Percentiles rank a stretch among this genome's conserved stretches.
Evolutionary conservation across 2,329 filamentous ascomycete genomes (phyloP).

Genomic region (Fusarium sp.): DNA sequence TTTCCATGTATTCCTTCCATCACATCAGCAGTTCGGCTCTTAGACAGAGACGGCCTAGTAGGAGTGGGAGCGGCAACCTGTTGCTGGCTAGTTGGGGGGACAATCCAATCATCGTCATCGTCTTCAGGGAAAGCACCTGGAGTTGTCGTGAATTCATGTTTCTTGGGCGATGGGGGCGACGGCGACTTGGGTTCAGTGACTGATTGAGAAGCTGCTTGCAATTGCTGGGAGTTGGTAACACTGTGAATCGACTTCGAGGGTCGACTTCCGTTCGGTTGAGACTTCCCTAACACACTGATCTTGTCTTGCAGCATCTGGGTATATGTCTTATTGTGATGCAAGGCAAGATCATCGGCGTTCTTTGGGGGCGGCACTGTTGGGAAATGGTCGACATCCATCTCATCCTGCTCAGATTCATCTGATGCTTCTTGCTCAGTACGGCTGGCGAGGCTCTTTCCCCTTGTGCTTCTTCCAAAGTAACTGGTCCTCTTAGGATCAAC

Average conservation of each 20-base stretch:
- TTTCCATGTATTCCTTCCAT: constrained; percentile 69
- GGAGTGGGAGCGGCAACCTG: constrained; percentile 47
- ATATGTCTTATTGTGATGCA: constrained; percentile 84
- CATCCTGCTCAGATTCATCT: constrained; percentile 63
- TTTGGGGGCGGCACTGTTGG: constrained; percentile 53
- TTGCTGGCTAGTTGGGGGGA: constrained; percentile 59
- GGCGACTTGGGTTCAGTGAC: constrained; percentile 48
- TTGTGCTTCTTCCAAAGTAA: constrained; percentile 79
- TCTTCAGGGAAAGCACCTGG: constrained; percentile 73
- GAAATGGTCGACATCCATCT: constrained; percentile 66
- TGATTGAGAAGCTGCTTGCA: constrained; percentile 47
- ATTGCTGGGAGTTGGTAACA: constrained; percentile 52
- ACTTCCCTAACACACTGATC: constrained; percentile 79
- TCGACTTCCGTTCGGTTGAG: constrained; percentile 62
- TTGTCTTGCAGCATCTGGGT: constrained; percentile 93
- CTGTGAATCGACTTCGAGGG: constrained; percentile 63
- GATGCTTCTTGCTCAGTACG: constrained; percentile 59
- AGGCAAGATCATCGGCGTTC: constrained; percentile 60
- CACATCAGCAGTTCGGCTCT: constrained; percentile 72
- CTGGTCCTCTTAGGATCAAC: constrained; percentile 79
- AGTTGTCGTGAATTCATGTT: constrained; percentile 57
- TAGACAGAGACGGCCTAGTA: constrained; percentile 66
- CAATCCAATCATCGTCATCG: constrained; percentile 71
- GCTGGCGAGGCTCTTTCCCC: constrained; percentile 77
- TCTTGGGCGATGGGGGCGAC: constrained; percentile 50